These are phyloP conservation scores for Aegilops longissima DNA, from an alignment of 176 grass and related monocot species.

Conservation along the genomic window DNA sequence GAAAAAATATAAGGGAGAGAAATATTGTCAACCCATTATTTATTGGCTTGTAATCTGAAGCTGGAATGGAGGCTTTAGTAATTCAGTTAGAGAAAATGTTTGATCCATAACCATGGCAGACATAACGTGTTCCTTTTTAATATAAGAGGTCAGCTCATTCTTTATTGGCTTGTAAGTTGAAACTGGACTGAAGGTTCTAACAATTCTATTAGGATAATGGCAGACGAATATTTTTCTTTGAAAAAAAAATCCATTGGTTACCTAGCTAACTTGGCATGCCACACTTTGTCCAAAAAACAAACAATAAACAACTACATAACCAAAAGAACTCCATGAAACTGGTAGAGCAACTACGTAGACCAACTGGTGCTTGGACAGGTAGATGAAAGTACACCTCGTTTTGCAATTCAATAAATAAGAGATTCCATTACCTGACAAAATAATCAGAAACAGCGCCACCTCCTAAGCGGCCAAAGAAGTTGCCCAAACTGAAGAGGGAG, in stretches of 20 bases:
- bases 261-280: neutral
- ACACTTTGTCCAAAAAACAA: neutral
- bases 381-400: neutral
- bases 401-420: neutral
- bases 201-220: neutral
- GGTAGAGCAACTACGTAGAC: neutral
- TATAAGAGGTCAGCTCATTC: neutral
- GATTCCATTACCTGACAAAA: slow-evolving; percentile 68
- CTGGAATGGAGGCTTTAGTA: neutral
- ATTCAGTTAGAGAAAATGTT: neutral
- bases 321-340: neutral
- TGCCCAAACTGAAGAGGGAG: slow-evolving; percentile 87
- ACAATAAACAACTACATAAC: neutral
- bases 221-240: neutral
- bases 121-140: neutral
- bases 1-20: neutral
- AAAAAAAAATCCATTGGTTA: neutral
- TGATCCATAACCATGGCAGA: neutral
- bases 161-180: neutral
- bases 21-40: neutral
- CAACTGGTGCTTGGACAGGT: neutral
- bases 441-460: slow-evolving; percentile 74
- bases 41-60: neutral
- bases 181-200: neutral
- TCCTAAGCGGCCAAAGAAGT: slow-evolving; percentile 83